A percentile compares a stretch with the other conserved stretches of the same genome.
These are phyloP conservation scores for Toxoplasma gondii DNA, from an alignment of 169 alveolate species.

Conservation along the genomic window DNA sequence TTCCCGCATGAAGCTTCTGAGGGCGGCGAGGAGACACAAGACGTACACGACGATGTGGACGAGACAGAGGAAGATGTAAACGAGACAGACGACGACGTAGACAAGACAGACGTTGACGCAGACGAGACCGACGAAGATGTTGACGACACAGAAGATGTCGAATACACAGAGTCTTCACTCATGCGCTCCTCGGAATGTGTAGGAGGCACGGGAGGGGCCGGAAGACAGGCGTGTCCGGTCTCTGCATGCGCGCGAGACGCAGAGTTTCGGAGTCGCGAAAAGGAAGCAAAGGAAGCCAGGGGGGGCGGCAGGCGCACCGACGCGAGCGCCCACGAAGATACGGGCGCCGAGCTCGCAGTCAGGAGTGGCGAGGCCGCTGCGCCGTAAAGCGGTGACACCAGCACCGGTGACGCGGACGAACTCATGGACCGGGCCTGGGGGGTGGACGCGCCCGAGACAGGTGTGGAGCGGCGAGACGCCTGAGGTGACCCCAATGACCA, in stretches of 20 bases:
- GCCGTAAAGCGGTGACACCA: not conserved
- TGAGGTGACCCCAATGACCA: not conserved
- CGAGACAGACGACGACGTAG: too few species aligned
- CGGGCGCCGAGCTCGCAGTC: not conserved
- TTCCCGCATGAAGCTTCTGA: not conserved
- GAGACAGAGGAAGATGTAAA: not conserved
- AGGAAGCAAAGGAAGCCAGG: not conserved
- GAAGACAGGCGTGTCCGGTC: not conserved
- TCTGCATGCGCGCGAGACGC: not conserved
- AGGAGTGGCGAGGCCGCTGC: not conserved
- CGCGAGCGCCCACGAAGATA: not conserved
- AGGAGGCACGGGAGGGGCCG: not conserved
- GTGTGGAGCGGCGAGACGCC: not conserved
- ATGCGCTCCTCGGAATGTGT: too few species aligned
- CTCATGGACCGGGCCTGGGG: not conserved
- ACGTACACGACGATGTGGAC: not conserved
- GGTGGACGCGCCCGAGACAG: not conserved
- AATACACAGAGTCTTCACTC: too few species aligned
- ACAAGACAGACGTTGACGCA: too few species aligned
- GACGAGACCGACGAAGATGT: too few species aligned
- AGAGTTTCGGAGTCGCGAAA: not conserved
- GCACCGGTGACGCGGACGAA: not conserved
- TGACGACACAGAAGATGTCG: too few species aligned
- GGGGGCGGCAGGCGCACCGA: conserved; percentile 23
- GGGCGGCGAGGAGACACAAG: not conserved